A percentile compares a stretch with the other conserved stretches of the same genome.
phyloP scores from a whole-genome alignment of 257 asterid species.

The Solanum lycopersicoides region DNA sequence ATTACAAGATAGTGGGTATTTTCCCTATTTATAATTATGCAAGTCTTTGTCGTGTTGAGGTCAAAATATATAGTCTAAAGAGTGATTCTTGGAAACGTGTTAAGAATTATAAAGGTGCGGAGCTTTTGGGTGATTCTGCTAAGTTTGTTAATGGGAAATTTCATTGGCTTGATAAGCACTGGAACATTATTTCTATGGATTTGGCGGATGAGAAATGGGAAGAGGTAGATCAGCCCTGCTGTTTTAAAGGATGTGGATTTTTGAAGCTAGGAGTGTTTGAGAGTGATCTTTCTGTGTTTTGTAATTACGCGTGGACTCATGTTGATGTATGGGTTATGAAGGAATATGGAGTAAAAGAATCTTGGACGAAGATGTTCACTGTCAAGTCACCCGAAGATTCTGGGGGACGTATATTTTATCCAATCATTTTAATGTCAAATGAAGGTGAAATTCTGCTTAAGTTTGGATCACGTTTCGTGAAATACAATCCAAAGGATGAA shows the following conservation, averaged over 20 bases:
- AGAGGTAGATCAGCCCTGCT: background rate
- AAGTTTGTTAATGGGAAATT: background rate
- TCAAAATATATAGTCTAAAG: background rate
- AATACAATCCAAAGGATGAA: background rate
- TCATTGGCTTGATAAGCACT: background rate
- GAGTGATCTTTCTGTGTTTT: background rate
- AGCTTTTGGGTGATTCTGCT: background rate
- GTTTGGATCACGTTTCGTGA: background rate
- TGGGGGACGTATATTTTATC: background rate
- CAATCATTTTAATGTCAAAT: background rate
- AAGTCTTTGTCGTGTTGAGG: background rate
- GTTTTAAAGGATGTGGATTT: background rate
- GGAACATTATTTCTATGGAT: background rate
- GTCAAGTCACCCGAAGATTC: background rate
- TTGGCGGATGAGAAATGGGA: background rate
- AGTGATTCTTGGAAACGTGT: background rate
- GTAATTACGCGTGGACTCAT: background rate
- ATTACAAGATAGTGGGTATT: background rate
- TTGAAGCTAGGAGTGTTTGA: background rate
- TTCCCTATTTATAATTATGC: background rate
- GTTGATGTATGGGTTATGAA: background rate
- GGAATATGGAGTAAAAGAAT: background rate
- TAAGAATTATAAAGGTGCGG: background rate
- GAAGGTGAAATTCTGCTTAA: background rate
- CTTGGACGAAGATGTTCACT: background rate